phyloP scores from a whole-genome alignment of 352 stramenopile genomes.

The Phytophthora idaei region DNA sequence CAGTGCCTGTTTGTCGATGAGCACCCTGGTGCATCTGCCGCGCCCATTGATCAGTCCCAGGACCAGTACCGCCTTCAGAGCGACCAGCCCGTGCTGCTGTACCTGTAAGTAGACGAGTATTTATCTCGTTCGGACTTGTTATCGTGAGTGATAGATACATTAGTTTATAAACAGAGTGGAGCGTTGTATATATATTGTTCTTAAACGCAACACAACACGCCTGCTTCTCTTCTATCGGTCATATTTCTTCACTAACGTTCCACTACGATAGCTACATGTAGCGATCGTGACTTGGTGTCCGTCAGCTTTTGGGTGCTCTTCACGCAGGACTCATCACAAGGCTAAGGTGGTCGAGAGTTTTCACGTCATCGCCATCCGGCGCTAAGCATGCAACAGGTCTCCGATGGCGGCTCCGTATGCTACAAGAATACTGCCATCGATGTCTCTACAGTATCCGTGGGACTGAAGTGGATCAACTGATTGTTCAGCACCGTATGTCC shows the following conservation, averaged over 20 bases:
- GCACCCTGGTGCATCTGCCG: constrained; percentile 13
- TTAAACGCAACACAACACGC: constrained; percentile 22
- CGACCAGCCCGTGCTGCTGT: constrained; percentile 43
- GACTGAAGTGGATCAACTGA: constrained; percentile 22
- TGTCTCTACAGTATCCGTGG: constrained; percentile 29
- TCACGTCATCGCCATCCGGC: constrained; percentile 30
- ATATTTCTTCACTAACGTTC: neutral
- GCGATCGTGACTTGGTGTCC: neutral
- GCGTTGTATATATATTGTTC: constrained; percentile 40
- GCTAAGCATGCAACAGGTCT: constrained; percentile 32
- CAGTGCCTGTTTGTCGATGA: constrained; percentile 52
- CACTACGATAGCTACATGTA: neutral
- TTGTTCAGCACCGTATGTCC: constrained; percentile 33
- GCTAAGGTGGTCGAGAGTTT: constrained; percentile 20
- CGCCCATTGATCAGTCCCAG: constrained; percentile 24
- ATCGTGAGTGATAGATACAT: constrained; percentile 46
- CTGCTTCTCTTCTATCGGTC: constrained; percentile 9
- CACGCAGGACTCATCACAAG: constrained; percentile 24
- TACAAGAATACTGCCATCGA: constrained; percentile 11
- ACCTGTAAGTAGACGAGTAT: constrained; percentile 28
- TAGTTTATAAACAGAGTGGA: constrained; percentile 47
- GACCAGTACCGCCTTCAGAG: constrained; percentile 35
- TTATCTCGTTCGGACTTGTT: constrained; percentile 23
- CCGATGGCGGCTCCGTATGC: constrained; percentile 27
- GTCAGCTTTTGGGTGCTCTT: neutral